Percentiles rank a stretch among this genome's conserved stretches.
Evolutionary conservation across 192 early-diverging fungal species (phyloP).

Genomic region (Coemansia aciculifera): DNA sequence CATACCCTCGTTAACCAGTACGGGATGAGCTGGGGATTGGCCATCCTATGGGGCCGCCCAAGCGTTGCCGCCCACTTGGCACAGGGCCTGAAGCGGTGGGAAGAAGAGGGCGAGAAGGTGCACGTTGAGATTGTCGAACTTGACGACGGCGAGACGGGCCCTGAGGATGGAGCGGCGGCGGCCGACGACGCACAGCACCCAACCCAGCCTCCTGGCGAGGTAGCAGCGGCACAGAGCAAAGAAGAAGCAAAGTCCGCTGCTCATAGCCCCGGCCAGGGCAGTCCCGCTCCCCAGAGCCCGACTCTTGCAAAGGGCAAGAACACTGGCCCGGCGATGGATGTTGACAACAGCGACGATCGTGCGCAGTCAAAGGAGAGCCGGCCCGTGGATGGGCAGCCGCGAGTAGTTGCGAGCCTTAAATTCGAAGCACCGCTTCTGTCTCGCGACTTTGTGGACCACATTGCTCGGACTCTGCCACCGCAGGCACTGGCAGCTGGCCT

Average conservation of each 20-base stretch:
- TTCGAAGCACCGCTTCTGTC: slow-evolving; percentile 48
- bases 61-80: slow-evolving; percentile 25
- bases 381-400: slow-evolving; percentile 7
- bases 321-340: slow-evolving; percentile 14
- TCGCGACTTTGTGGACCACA: slow-evolving; percentile 37
- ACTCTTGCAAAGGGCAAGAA: not conserved
- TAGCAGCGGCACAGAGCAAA: not conserved
- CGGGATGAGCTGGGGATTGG: slow-evolving; percentile 41
- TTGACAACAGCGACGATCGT: slow-evolving; percentile 3
- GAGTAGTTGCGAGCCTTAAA: slow-evolving; percentile 23
- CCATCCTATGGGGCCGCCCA: slow-evolving; percentile 48
- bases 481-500: slow-evolving; percentile 25
- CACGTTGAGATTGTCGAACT: slow-evolving; percentile 19
- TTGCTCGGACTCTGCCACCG: slow-evolving; percentile 27
- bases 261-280: not conserved
- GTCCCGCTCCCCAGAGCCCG: not conserved
- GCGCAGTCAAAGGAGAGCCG: not conserved
- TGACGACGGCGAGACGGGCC: not conserved
- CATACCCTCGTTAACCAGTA: slow-evolving; percentile 32
- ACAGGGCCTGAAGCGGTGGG: slow-evolving; percentile 44
- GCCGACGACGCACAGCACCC: not conserved
- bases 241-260: not conserved
- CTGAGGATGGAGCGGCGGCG: not conserved
- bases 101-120: slow-evolving; percentile 27
- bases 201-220: not conserved